phyloP scores from a whole-genome alignment of 2,329 filamentous ascomycete genomes.

The Chaetothyriales sp. region DNA sequence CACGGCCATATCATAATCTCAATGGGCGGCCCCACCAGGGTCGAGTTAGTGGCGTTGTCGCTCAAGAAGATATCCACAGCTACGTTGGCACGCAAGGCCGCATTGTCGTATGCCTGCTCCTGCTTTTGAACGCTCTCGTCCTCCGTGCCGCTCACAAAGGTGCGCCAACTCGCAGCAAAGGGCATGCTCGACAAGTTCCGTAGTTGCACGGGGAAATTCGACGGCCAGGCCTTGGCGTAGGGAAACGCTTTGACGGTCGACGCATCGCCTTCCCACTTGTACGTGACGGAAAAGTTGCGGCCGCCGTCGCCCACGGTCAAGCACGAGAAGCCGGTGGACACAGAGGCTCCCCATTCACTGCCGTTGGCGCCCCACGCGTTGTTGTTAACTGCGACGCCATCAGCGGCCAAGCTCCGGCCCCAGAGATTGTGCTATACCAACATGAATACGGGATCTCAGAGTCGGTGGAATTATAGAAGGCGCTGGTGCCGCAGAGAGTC shows the following conservation, averaged over 20 bases:
- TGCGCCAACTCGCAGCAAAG: slow-evolving; percentile 6
- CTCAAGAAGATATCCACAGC: slow-evolving; percentile 10
- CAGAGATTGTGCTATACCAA: neutral
- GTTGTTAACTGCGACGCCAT: slow-evolving; percentile 6
- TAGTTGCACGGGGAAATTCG: slow-evolving; percentile 6
- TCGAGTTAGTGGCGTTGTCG: slow-evolving; percentile 8
- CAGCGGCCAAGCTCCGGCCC: neutral
- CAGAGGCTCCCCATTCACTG: neutral
- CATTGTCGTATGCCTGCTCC: slow-evolving; percentile 5
- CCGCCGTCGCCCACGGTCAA: slow-evolving; percentile 4
- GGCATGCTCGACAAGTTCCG: slow-evolving; percentile 9
- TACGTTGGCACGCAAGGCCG: slow-evolving; percentile 5
- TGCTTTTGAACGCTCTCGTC: slow-evolving; percentile 3
- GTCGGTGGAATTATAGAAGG: slow-evolving; percentile 8
- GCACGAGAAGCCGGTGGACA: slow-evolving; percentile 2
- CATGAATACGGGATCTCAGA: slow-evolving; percentile 6
- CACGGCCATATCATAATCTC: slow-evolving; percentile 13
- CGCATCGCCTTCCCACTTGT: slow-evolving; percentile 7
- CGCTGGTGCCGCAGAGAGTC: slow-evolving; percentile 4
- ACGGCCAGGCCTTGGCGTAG: slow-evolving; percentile 6
- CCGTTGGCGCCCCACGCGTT: slow-evolving; percentile 11
- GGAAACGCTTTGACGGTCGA: slow-evolving; percentile 9
- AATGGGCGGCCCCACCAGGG: slow-evolving; percentile 4
- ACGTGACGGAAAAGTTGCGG: slow-evolving; percentile 6
- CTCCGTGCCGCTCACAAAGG: slow-evolving; percentile 4